These are phyloP conservation scores for Fagopyrum esculentum DNA, from an alignment of 148 eudicot species.

Conservation along the genomic window DNA sequence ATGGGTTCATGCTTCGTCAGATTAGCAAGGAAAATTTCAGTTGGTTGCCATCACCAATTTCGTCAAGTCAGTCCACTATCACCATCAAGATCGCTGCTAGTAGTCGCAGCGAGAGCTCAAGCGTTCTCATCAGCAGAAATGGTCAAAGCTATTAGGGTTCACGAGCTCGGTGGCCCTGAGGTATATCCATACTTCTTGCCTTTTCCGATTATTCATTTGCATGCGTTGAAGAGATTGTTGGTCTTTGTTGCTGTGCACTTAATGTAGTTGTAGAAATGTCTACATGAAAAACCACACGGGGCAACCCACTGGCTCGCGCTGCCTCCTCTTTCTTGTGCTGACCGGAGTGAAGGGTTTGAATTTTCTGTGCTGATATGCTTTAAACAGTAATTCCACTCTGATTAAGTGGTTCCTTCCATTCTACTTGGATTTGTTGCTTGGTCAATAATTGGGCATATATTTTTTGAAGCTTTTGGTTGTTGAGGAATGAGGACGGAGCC, in stretches of 20 bases:
- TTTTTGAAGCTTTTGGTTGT: not conserved
- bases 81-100: not conserved
- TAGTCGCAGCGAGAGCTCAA: slow-evolving; percentile 8
- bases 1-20: slow-evolving; percentile 2
- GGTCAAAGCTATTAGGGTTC: slow-evolving; percentile 80
- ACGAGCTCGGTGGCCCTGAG: slow-evolving; percentile 73
- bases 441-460: not conserved
- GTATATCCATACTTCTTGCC: slow-evolving; percentile 20
- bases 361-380: not conserved
- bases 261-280: not conserved
- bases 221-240: not conserved
- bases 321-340: not conserved
- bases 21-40: not conserved
- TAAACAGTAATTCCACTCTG: not conserved
- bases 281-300: not conserved
- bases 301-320: not conserved
- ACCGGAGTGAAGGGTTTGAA: not conserved
- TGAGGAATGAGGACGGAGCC: not conserved
- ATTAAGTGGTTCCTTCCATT: not conserved
- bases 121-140: slow-evolving; percentile 27
- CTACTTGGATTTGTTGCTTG: not conserved
- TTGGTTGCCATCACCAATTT: not conserved
- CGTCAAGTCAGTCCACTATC: not conserved
- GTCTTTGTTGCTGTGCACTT: not conserved
- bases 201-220: not conserved